A percentile compares a stretch with the other conserved stretches of the same genome.
phyloP scores from a whole-genome alignment of 2,329 filamentous ascomycete species.

The Beauveria asiatica region DNA sequence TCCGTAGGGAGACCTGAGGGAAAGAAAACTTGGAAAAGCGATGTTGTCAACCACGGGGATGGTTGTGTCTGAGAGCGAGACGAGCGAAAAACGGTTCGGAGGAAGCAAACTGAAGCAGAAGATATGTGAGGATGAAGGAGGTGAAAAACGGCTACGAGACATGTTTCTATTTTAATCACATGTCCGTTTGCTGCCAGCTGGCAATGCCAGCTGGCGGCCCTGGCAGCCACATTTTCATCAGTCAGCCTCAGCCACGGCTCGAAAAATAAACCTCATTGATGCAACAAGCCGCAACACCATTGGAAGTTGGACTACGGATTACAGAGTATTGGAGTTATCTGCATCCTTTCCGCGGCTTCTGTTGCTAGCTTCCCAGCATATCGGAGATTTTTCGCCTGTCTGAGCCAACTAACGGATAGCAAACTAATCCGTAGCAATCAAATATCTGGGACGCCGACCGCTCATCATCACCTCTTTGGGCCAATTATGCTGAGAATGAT shows the following conservation, averaged over 20 bases:
- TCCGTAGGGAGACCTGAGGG: background rate
- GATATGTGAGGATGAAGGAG: background rate
- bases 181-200: background rate
- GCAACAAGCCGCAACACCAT: background rate
- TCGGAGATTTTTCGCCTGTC: background rate
- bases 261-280: background rate
- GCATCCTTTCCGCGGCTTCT: background rate
- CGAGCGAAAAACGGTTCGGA: background rate
- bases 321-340: background rate
- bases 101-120: background rate
- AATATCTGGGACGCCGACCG: too few species aligned
- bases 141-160: background rate
- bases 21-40: background rate
- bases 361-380: background rate
- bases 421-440: too few species aligned
- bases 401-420: background rate
- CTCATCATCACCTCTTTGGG: background rate
- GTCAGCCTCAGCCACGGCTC: conserved; percentile 3
- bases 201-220: background rate
- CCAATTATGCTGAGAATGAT: background rate
- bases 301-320: background rate
- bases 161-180: background rate
- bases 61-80: background rate
- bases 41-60: background rate
- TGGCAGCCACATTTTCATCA: background rate